Evolutionary conservation across 257 asterid species (phyloP).

Genomic region (Salvia hispanica): DNA sequence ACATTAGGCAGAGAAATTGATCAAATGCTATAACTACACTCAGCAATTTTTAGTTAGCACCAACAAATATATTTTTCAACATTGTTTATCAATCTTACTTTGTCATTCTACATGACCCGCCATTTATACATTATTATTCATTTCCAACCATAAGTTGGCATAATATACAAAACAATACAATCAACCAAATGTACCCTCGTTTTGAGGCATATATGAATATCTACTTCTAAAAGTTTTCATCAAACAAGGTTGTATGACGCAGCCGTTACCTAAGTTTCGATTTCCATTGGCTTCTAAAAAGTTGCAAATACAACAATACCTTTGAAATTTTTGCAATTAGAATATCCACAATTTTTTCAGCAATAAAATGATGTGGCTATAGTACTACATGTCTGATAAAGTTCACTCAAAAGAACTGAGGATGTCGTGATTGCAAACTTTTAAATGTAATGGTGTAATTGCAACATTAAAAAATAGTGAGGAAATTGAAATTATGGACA

Average conservation of each 20-base stretch:
- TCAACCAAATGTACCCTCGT: neutral
- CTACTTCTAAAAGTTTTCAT: neutral
- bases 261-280: neutral
- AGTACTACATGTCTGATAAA: neutral
- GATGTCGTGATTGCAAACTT: neutral
- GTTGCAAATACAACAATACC: neutral
- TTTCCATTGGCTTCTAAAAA: neutral
- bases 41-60: neutral
- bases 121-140: neutral
- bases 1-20: conserved; percentile 5
- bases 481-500: neutral
- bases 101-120: neutral
- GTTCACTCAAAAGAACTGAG: neutral
- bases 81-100: neutral
- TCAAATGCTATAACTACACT: neutral
- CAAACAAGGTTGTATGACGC: neutral
- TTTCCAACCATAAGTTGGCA: neutral
- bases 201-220: neutral
- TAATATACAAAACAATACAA: neutral
- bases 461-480: neutral
- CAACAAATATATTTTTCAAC: neutral
- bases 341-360: neutral
- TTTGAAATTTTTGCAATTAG: neutral
- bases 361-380: neutral
- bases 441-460: neutral